Conservation (phyloP, 352 stramenopile genomes). For the Blastocystis hominis region DNA sequence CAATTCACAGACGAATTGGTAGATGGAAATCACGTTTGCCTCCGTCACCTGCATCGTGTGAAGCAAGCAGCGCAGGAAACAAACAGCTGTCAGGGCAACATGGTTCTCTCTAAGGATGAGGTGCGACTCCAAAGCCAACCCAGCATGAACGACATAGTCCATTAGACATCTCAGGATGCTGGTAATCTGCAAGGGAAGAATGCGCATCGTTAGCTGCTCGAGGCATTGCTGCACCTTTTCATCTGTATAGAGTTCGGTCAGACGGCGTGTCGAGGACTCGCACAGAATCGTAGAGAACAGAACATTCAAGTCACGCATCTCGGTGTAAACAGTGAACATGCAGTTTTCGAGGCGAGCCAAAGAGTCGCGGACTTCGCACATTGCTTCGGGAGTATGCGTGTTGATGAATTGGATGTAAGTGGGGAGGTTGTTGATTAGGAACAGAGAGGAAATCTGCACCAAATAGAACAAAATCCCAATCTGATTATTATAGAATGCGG, state of each 20-base stretch:
- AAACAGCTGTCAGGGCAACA: not conserved
- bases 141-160: not conserved
- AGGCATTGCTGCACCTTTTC: not conserved
- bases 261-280: not conserved
- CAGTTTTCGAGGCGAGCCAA: not conserved
- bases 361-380: not conserved
- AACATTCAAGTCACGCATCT: slow-evolving; percentile 45
- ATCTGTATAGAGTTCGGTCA: not conserved
- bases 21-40: not conserved
- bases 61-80: slow-evolving; percentile 7
- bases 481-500: not conserved
- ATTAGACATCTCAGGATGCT: not conserved
- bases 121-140: not conserved
- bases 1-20: not conserved
- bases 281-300: not conserved
- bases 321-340: slow-evolving; percentile 4
- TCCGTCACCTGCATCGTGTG: not conserved
- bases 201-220: not conserved
- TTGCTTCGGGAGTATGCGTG: not conserved
- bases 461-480: not conserved
- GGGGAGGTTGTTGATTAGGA: slow-evolving; percentile 12
- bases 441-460: not conserved
- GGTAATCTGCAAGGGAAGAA: slow-evolving; percentile 21
- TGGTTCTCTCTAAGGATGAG: not conserved
- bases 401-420: slow-evolving; percentile 14